Evolutionary conservation across 768 basidiomycete genomes (phyloP).

Genomic region (Boletus pseudo-olivaceus): DNA sequence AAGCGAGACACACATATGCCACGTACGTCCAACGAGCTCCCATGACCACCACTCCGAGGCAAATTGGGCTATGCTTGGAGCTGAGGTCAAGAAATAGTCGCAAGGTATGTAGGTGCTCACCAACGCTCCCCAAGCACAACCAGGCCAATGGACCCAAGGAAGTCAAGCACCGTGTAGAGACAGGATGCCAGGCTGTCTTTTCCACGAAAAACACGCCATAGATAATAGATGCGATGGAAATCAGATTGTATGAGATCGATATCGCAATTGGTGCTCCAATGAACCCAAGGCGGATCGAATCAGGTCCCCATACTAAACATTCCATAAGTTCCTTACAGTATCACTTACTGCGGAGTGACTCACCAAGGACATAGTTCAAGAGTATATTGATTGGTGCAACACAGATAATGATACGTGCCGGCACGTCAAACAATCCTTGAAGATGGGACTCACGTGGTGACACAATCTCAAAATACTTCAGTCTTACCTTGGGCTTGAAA

Average conservation of each 20-base stretch:
- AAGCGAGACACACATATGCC: neutral
- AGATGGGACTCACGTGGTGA: no score
- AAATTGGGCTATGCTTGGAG: slow-evolving; percentile 51
- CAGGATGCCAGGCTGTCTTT: slow-evolving; percentile 81
- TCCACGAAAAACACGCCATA: slow-evolving; percentile 66
- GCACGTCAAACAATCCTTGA: slow-evolving; percentile 73
- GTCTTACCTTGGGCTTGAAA: slow-evolving; percentile 77
- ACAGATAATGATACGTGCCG: slow-evolving; percentile 76
- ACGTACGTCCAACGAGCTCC: slow-evolving; percentile 67
- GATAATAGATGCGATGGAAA: slow-evolving; percentile 54
- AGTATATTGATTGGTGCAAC: slow-evolving; percentile 83
- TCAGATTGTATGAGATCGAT: slow-evolving; percentile 82
- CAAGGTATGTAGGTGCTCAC: slow-evolving; percentile 36
- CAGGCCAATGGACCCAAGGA: slow-evolving; percentile 64
- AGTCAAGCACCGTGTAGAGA: slow-evolving; percentile 61
- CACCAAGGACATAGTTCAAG: slow-evolving; percentile 81
- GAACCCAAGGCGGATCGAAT: slow-evolving; percentile 75
- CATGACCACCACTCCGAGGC: slow-evolving; percentile 97
- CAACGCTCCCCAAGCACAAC: slow-evolving; percentile 80
- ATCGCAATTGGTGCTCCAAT: slow-evolving; percentile 91
- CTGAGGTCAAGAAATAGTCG: neutral
- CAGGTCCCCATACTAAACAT: slow-evolving; percentile 87
- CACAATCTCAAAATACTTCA: no score
- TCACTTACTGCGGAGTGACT: neutral
- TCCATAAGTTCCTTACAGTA: slow-evolving; percentile 37